Base-by-base conservation (phyloP, 768 basidiomycete species). In the Artomyces pyxidatus region DNA sequence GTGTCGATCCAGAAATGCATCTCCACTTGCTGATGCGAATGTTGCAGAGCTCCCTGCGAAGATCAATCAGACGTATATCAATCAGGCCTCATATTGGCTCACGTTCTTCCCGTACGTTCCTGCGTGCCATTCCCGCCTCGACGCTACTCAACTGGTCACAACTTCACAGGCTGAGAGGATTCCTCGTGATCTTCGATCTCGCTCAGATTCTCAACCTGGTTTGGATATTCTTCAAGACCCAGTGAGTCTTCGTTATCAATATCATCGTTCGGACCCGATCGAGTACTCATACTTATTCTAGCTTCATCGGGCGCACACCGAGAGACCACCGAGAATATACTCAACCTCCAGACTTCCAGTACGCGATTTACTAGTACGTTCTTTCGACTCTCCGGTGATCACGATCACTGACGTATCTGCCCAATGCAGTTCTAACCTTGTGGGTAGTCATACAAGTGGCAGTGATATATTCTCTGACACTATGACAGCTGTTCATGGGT, bases 201-300 rank as follows among this genome's bases (percentile, higher is more conserved):
- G 95, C 96, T 6, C 96, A 99, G 67, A 80, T 98, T 44, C 66
- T 98, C 68, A 96, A 96, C 61, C 74, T 99, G 22, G 58, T 93
- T 29, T 87, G 82, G 78, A 73, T 87, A 37, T 85, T 80, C n/a
- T 73, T 94, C 72, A 85, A 83, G 69, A 92, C 87, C 17, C 79
- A 71, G 86, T 88, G 61, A 32, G 81, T 27, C 30, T 32, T 47
- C 25, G 26, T 37, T 14, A 6, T 28, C 17, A n/a, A n/a, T n/a
- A n/a, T n/a, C n/a, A n/a, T n/a, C 0, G 12, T 25, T 16, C 19
- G 37, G 6, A 26, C 12, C 17, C 35, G 17, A 39, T 47, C 37
- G n/a, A 21, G 10, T 37, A 43, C 37, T 56, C 16, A 60, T 40
- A 39, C 25, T 32, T 30, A 4, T 38, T 51, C 3, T 43, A 89